Conservation (phyloP, 2,329 filamentous ascomycete genomes). For the Fusarium clavum region DNA sequence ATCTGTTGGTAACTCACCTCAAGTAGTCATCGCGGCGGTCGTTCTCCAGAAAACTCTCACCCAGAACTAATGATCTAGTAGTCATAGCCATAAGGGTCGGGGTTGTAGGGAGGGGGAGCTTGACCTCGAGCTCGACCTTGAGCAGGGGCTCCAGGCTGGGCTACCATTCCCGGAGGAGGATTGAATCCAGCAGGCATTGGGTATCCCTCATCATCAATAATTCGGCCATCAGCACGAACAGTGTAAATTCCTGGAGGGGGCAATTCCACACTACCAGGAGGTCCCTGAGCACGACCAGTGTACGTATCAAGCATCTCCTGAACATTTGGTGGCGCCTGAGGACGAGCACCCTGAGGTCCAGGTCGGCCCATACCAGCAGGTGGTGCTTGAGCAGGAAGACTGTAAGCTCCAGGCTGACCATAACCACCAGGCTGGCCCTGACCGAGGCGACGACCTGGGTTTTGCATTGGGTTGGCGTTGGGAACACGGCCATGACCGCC, state of each 20-base stretch:
- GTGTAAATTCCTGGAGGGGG: neutral
- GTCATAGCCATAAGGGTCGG: neutral
- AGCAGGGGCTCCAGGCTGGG: neutral
- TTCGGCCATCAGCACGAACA: neutral
- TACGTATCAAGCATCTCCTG: neutral
- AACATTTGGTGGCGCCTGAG: neutral
- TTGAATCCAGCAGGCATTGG: neutral
- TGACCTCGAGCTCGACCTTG: neutral
- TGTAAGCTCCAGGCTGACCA: neutral
- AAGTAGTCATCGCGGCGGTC: fast-evolving
- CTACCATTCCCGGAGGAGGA: neutral
- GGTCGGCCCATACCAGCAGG: neutral
- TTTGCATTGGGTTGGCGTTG: neutral
- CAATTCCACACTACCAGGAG: neutral
- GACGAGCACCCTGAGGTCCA: fast-evolving
- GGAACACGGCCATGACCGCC: neutral
- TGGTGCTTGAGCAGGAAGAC: neutral
- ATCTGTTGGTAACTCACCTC: neutral
- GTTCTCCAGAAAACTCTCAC: fast-evolving
- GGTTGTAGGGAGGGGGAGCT: neutral
- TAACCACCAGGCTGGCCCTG: neutral
- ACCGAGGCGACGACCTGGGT: neutral
- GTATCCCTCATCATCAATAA: neutral
- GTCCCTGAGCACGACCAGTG: neutral
- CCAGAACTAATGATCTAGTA: fast-evolving